Evolutionary conservation across 345 rosid species (phyloP).

Genomic region (Citropsis articulata): DNA sequence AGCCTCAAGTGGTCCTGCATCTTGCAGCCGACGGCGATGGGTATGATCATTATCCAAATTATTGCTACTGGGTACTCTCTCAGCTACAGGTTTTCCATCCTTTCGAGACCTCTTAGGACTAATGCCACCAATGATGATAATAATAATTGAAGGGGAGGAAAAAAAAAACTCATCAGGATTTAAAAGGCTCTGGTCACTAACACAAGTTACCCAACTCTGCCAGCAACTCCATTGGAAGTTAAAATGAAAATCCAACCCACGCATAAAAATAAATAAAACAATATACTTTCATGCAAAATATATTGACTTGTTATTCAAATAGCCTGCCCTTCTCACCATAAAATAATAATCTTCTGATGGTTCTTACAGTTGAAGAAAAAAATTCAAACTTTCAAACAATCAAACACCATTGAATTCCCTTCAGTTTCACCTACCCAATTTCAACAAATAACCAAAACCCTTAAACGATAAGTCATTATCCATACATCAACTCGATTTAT

Average conservation of each 20-base stretch:
- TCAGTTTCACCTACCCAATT: not conserved
- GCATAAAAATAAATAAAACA: not conserved
- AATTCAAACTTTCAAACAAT: not conserved
- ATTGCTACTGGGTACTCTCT: slow-evolving; percentile 31
- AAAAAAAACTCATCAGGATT: not conserved
- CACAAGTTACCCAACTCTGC: not conserved
- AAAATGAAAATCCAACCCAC: not conserved
- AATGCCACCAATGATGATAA: slow-evolving; percentile 4
- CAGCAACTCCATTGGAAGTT: not conserved
- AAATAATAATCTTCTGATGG: not conserved
- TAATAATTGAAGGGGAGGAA: no score
- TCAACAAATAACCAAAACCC: not conserved
- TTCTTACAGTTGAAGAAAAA: not conserved
- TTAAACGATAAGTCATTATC: not conserved
- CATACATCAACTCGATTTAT: not conserved
- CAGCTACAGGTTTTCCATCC: slow-evolving; percentile 59
- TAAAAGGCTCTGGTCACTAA: not conserved
- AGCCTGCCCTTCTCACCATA: not conserved
- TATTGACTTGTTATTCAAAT: not conserved
- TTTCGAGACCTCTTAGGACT: slow-evolving; percentile 87
- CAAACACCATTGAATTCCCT: not conserved
- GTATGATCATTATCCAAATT: slow-evolving; percentile 41
- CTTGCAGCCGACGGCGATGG: slow-evolving; percentile 46
- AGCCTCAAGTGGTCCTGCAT: slow-evolving; percentile 54
- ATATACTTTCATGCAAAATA: not conserved